Percentiles rank a stretch among this genome's conserved stretches.
Conservation (phyloP, 768 basidiomycete species). For the Tulasnella sp. region DNA sequence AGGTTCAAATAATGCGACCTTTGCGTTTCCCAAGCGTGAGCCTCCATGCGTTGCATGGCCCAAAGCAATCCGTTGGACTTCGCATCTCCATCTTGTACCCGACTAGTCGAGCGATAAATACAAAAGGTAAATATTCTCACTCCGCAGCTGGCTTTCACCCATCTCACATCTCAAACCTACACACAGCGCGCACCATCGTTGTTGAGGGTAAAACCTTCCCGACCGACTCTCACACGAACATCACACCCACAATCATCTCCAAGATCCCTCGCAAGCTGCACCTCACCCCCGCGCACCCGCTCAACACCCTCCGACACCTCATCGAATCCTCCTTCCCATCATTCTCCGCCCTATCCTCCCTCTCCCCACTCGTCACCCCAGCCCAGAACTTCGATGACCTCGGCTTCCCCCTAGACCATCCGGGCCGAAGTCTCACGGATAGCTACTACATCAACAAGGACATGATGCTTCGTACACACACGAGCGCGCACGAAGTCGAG, state of each 20-base stretch:
- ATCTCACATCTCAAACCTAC: not conserved
- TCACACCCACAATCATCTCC: slow-evolving; percentile 71
- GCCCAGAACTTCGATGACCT: slow-evolving; percentile 93
- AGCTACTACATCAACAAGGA: slow-evolving; percentile 90
- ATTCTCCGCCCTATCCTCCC: slow-evolving; percentile 60
- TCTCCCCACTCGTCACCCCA: slow-evolving; percentile 84
- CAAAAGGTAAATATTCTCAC: not conserved
- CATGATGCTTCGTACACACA: slow-evolving; percentile 93
- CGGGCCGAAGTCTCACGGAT: slow-evolving; percentile 80
- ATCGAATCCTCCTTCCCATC: slow-evolving; percentile 76
- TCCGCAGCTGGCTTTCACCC: not conserved
- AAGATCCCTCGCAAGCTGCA: slow-evolving; percentile 73
- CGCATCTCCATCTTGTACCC: not conserved
- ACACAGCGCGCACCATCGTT: slow-evolving; percentile 12
- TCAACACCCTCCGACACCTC: slow-evolving; percentile 70
- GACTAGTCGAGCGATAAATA: not conserved
- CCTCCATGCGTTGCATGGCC: no score
- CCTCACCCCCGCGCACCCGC: slow-evolving; percentile 64
- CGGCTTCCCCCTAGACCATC: slow-evolving; percentile 87
- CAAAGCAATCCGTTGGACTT: no score
- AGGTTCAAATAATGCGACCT: no score
- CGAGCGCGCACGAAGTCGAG: slow-evolving; percentile 96
- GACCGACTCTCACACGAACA: slow-evolving; percentile 72
- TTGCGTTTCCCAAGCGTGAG: no score
- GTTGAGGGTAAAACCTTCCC: slow-evolving; percentile 38